Conservation (phyloP, 371 early-diverging fungal genomes). For the Rhizopus stolonifer region DNA sequence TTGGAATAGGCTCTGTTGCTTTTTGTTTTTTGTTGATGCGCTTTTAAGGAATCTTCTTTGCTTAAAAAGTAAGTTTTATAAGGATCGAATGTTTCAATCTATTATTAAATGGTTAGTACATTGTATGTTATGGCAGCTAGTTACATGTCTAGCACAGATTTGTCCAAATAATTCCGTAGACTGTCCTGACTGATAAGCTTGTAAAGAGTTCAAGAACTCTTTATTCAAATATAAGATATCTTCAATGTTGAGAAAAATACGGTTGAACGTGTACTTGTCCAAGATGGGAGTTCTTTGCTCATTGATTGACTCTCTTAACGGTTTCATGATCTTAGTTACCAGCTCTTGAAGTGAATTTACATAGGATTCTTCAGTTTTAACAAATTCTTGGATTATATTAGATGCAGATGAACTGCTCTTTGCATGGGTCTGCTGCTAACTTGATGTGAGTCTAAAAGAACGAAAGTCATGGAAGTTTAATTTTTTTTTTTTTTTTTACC, state of each 20-base stretch:
- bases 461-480: no score
- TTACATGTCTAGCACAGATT: conserved; percentile 24
- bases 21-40: conserved; percentile 19
- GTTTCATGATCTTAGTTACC: conserved; percentile 18
- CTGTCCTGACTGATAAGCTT: conserved; percentile 8
- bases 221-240: conserved; percentile 22
- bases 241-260: conserved; percentile 30
- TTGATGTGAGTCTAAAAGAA: no score
- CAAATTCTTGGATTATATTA: conserved; percentile 20
- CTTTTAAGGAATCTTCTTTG: conserved; percentile 6
- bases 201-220: conserved; percentile 18
- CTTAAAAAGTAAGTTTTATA: conserved; percentile 26
- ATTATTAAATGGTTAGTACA: not conserved
- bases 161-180: conserved; percentile 22
- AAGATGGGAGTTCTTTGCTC: conserved; percentile 18
- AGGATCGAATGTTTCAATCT: conserved; percentile 21
- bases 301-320: conserved; percentile 17
- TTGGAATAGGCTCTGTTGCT: conserved; percentile 16
- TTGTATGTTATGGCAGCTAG: not conserved
- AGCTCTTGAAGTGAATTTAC: conserved; percentile 19
- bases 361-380: conserved; percentile 22
- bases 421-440: no score
- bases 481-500: no score
- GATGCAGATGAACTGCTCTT: conserved; percentile 1
- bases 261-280: conserved; percentile 21